Evolutionary conservation across 768 basidiomycete species (phyloP), one percentile per base, ranked within the genome.

Genomic region (Panaeolus papilionaceus): DNA sequence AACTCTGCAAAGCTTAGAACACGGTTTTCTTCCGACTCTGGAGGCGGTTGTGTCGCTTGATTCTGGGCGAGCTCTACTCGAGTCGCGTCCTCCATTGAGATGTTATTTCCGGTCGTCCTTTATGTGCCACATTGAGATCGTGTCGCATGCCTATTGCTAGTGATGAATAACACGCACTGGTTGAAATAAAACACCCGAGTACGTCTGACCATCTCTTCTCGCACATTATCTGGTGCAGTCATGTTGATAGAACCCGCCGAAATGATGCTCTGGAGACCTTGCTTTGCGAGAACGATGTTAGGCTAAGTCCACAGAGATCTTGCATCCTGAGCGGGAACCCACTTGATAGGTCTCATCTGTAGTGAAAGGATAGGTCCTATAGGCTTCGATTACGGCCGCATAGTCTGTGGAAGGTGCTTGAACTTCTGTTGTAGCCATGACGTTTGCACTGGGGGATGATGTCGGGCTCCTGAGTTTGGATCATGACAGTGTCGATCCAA

Each of bases 171-270:
- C 38, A 66, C 70, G 47, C 80, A 77, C 80, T 75, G 78, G 66
- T 92, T 93, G 77, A 92, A 93, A 78, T 92, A 93, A 74, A 91
- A 93, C 0, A 92, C 82, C 18, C 86, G 82, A 1, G 87, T 86
- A 44, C 83, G 83, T 10, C 85, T 82, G 39, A 89, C 67, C 38
- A 86, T 77, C 28, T 87, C 84, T 14, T 85, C 83, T 65, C 72
- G 77, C 39, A 84, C 79, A 20, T 80, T 81, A 8, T 80, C 75
- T 0, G 82, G 66, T 38, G 74, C 72, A 68, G 73, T 73, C n/a
- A 73, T 71, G 9, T 79, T 73, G 39, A 84, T 68, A 3, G 82
- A 75, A 12, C 80, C 80, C 14, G 80, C 83, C 5, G 83, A 75
- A 6, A 89, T 69, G 38, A 93, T 85, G 65, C 83, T 85, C 68